These are phyloP conservation scores for Elaeis guineensis DNA, from an alignment of 176 grass and related monocot genomes.

Conservation along the genomic window DNA sequence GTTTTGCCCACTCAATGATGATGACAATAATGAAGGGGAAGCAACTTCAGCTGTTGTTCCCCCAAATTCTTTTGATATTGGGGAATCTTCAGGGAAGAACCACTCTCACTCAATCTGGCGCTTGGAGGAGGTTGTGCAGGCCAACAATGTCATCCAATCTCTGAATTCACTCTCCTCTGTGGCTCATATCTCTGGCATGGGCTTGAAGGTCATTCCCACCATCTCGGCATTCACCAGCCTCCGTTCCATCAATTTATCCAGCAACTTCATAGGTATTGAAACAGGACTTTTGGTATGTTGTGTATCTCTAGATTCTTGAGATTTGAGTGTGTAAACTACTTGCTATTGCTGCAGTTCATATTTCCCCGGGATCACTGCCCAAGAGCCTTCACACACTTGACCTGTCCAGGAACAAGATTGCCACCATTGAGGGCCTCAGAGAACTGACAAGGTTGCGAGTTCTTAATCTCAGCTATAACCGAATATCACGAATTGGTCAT, in stretches of 20 bases:
- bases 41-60: neutral
- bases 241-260: conserved; percentile 69
- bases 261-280: conserved; percentile 74
- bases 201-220: conserved; percentile 48
- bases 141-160: conserved; percentile 47
- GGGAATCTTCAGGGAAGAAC: conserved; percentile 38
- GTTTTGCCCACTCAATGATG: conserved; percentile 12
- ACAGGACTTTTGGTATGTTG: neutral
- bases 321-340: conserved; percentile 5
- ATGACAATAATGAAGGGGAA: conserved; percentile 4
- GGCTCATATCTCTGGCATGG: conserved; percentile 73
- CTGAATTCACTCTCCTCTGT: conserved; percentile 49
- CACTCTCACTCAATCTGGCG: conserved; percentile 19
- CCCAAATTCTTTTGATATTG: conserved; percentile 28
- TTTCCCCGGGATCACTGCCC: conserved; percentile 54
- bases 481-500: conserved; percentile 70
- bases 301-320: neutral
- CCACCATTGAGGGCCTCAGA: conserved; percentile 59
- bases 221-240: conserved; percentile 69
- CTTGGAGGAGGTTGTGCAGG: conserved; percentile 33
- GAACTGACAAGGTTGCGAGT: conserved; percentile 71
- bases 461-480: conserved; percentile 91
- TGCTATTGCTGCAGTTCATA: conserved; percentile 37
- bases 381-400: conserved; percentile 71
- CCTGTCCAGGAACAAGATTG: conserved; percentile 88